Conservation (phyloP, 106 monocot species). For the Platanthera zijinensis region DNA sequence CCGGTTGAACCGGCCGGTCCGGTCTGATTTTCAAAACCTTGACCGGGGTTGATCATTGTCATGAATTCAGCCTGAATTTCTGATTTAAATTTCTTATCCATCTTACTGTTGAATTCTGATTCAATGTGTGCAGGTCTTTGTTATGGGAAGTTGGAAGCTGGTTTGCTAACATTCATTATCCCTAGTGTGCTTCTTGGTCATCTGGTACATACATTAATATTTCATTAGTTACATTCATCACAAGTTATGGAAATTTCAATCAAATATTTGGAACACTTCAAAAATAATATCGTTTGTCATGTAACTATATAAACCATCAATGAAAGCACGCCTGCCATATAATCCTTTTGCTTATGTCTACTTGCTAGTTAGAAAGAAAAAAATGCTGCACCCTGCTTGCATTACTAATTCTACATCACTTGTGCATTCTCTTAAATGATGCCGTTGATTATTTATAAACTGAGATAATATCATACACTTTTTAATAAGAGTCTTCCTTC, state of each 20-base stretch:
- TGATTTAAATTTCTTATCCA: background rate
- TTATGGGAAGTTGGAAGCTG: conserved; percentile 94
- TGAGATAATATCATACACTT: background rate
- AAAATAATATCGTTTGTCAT: background rate
- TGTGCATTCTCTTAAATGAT: background rate
- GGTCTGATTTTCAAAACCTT: too few species aligned
- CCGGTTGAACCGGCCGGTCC: too few species aligned
- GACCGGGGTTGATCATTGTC: background rate
- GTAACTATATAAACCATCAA: background rate
- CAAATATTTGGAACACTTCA: background rate
- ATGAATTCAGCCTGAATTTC: background rate
- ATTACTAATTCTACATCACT: background rate
- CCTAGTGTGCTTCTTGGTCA: conserved; percentile 87
- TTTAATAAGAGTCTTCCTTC: background rate
- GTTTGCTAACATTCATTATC: conserved; percentile 75
- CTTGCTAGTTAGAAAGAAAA: background rate
- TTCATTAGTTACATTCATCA: background rate
- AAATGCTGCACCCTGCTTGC: background rate
- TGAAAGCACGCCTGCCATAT: background rate
- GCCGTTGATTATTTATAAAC: background rate
- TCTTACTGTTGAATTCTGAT: background rate
- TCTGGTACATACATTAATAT: conserved; percentile 37
- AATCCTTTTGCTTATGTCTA: background rate
- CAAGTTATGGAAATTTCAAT: background rate
- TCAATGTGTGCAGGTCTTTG: conserved; percentile 58